These are phyloP conservation scores for Prillingera fragicola DNA, from an alignment of 1,284 basidiomycete species.

Conservation along the genomic window DNA sequence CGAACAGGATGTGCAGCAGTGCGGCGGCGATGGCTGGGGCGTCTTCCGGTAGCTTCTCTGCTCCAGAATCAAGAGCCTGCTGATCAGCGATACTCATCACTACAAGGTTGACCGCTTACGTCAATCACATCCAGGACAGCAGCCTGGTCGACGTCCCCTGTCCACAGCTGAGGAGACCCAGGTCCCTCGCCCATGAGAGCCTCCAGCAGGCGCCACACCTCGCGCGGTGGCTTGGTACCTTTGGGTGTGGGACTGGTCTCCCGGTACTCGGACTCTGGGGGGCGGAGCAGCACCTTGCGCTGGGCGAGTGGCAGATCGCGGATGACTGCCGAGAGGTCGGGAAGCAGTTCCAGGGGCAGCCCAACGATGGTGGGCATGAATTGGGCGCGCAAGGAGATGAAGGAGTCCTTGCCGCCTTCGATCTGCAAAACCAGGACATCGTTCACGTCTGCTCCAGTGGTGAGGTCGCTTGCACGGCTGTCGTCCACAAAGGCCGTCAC, in stretches of 20 bases:
- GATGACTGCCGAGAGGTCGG: constrained; percentile 22
- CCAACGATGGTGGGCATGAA: constrained; percentile 31
- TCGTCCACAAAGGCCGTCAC: constrained; percentile 32
- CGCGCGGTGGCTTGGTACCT: constrained; percentile 25
- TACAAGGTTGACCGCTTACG: constrained; percentile 16
- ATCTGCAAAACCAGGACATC: constrained; percentile 42
- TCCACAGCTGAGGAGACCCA: constrained; percentile 21
- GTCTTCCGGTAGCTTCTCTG: constrained; percentile 1
- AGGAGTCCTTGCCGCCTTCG: constrained; percentile 34
- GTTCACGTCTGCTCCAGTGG: constrained; percentile 34
- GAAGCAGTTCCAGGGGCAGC: constrained; percentile 27
- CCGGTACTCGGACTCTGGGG: neutral
- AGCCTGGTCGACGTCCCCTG: constrained; percentile 2
- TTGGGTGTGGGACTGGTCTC: neutral
- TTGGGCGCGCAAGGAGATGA: constrained; percentile 35
- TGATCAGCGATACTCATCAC: neutral
- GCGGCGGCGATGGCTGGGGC: constrained; percentile 11
- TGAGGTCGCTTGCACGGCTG: constrained; percentile 17
- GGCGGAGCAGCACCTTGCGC: constrained; percentile 22
- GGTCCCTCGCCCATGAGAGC: constrained; percentile 31
- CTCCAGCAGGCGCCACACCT: constrained; percentile 40
- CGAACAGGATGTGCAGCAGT: constrained; percentile 29
- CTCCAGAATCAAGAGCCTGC: constrained; percentile 15
- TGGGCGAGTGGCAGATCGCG: constrained; percentile 18
- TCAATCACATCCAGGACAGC: constrained; percentile 25